phyloP scores from a whole-genome alignment of 2,329 filamentous ascomycete species.

The Pezicula carpinea region DNA sequence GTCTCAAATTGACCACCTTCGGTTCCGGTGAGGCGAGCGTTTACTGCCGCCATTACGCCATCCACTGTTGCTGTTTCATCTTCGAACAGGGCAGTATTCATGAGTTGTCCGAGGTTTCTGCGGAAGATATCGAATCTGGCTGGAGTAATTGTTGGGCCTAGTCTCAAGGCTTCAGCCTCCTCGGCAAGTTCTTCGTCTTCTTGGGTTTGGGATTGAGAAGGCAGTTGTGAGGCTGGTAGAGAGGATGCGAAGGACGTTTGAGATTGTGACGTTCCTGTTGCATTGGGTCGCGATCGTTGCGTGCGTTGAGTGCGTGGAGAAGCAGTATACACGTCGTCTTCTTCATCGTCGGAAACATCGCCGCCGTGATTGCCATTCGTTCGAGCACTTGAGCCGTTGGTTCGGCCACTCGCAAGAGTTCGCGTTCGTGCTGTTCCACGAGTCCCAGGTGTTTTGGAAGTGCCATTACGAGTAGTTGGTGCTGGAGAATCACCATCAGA shows the following conservation, averaged over 20 bases:
- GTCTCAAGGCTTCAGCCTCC: conserved; percentile 21
- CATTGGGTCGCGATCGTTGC: conserved; percentile 15
- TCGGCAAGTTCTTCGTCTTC: conserved; percentile 22
- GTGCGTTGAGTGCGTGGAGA: conserved; percentile 23
- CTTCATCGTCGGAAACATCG: conserved; percentile 37
- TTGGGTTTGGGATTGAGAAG: conserved; percentile 23
- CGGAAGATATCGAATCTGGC: conserved; percentile 72
- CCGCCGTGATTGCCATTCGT: conserved; percentile 42
- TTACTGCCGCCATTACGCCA: conserved; percentile 74
- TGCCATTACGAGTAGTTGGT: conserved; percentile 20
- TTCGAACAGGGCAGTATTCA: conserved; percentile 77
- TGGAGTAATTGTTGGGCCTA: conserved; percentile 33
- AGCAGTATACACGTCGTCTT: conserved; percentile 31
- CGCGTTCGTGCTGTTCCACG: conserved; percentile 29
- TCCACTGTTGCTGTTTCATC: conserved; percentile 78
- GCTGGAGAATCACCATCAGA: conserved; percentile 30
- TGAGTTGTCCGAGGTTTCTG: conserved; percentile 73
- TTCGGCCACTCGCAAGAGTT: conserved; percentile 23
- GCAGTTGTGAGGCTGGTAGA: conserved; percentile 28
- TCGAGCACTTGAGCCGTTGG: conserved; percentile 29
- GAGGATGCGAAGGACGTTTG: conserved; percentile 37
- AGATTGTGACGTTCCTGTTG: conserved; percentile 20
- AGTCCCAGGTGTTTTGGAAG: conserved; percentile 29
- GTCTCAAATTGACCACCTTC: conserved; percentile 59
- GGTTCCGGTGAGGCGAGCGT: conserved; percentile 55